phyloP scores from a whole-genome alignment of 176 grass and related monocot genomes.

The Hordeum marinum region DNA sequence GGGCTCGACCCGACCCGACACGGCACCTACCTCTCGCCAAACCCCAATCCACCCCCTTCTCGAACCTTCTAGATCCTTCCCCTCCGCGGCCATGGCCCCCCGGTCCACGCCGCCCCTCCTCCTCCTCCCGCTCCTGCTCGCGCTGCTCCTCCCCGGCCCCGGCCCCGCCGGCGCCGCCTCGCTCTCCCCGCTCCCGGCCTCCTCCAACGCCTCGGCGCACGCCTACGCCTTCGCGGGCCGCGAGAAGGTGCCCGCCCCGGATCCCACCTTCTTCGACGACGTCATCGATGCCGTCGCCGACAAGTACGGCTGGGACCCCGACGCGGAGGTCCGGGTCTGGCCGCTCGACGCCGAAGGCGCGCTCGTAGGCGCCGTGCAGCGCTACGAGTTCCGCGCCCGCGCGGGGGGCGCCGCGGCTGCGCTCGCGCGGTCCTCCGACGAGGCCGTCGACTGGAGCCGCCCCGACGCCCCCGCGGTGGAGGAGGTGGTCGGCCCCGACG shows the following conservation, averaged over 20 bases:
- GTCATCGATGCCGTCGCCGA: slow-evolving; percentile 55
- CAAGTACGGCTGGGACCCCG: slow-evolving; percentile 69
- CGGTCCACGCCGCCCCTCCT: slow-evolving; percentile 3
- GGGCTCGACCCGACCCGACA: background rate
- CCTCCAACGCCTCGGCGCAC: slow-evolving; percentile 25
- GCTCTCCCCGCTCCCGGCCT: slow-evolving; percentile 18
- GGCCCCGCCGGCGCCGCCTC: slow-evolving; percentile 33
- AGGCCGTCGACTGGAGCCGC: slow-evolving; percentile 46
- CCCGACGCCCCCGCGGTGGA: slow-evolving; percentile 28
- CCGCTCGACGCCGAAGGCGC: slow-evolving; percentile 40
- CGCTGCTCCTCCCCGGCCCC: slow-evolving; percentile 23
- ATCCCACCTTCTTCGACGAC: slow-evolving; percentile 49
- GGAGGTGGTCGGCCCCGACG: slow-evolving; percentile 55
- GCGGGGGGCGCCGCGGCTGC: slow-evolving; percentile 10
- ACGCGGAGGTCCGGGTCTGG: slow-evolving; percentile 52
- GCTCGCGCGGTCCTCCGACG: slow-evolving; percentile 43
- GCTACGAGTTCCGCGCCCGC: slow-evolving; percentile 65
- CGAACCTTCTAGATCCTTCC: slow-evolving; percentile 21
- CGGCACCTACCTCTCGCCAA: slow-evolving; percentile 22
- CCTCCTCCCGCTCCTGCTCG: slow-evolving; percentile 19
- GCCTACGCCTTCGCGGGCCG: background rate
- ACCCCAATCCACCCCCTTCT: slow-evolving; percentile 6
- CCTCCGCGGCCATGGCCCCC: background rate
- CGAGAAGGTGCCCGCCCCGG: background rate
- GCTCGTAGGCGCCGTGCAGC: slow-evolving; percentile 41